Conservation (phyloP, 257 asterid species). For the Solanum virginianum region DNA sequence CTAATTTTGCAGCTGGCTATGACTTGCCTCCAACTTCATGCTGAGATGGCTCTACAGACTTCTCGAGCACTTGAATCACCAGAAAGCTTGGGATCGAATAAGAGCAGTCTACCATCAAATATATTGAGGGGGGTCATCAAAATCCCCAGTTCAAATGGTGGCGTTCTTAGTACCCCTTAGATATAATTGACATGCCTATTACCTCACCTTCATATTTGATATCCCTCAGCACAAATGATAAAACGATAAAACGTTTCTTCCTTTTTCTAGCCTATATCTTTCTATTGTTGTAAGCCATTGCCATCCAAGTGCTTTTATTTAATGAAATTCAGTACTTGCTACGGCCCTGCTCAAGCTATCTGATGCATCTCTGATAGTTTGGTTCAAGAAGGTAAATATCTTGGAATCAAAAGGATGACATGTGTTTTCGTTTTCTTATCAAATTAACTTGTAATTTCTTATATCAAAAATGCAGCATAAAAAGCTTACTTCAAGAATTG, state of each 20-base stretch:
- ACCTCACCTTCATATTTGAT: background rate
- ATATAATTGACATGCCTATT: background rate
- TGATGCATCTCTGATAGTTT: background rate
- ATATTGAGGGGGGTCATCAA: slow-evolving; percentile 29
- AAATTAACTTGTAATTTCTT: background rate
- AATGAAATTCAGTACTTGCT: background rate
- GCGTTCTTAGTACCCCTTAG: background rate
- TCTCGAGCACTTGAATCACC: slow-evolving; percentile 66
- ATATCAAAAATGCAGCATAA: background rate
- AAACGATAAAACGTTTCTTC: background rate
- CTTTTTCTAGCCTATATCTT: background rate
- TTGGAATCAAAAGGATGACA: background rate
- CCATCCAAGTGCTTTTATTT: background rate
- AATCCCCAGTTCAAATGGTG: slow-evolving; percentile 29
- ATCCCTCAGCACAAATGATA: background rate
- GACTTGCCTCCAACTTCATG: slow-evolving; percentile 83
- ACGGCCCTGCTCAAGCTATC: background rate
- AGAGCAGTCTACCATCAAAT: slow-evolving; percentile 32
- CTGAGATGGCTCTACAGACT: slow-evolving; percentile 86
- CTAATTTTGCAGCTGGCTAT: slow-evolving; percentile 59
- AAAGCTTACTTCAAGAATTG: background rate
- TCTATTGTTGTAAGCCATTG: background rate
- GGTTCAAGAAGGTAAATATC: background rate
- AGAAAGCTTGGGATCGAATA: slow-evolving; percentile 13
- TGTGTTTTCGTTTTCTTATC: background rate